These are phyloP conservation scores for Vinca minor DNA, from an alignment of 257 asterid species.

Conservation along the genomic window DNA sequence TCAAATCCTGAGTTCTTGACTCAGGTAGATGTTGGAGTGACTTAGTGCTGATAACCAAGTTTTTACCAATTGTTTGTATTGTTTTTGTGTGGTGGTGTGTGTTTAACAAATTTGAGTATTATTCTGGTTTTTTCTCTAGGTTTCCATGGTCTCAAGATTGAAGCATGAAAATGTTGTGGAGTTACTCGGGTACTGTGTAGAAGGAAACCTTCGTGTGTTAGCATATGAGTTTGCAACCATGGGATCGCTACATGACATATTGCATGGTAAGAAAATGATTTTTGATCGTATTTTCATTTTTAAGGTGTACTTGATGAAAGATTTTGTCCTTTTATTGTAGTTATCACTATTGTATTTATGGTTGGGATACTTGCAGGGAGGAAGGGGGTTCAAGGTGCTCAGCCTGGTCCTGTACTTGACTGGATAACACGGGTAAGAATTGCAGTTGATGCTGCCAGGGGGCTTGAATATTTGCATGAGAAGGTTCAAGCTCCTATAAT, in stretches of 20 bases:
- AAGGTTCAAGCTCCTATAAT: slow-evolving; percentile 68
- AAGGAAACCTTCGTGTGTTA: slow-evolving; percentile 81
- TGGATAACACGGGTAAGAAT: slow-evolving; percentile 94
- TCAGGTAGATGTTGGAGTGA: slow-evolving; percentile 42
- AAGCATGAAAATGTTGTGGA: slow-evolving; percentile 90
- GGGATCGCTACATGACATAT: slow-evolving; percentile 96
- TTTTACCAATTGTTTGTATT: slow-evolving; percentile 3
- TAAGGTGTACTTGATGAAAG: background rate
- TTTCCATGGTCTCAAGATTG: slow-evolving; percentile 86
- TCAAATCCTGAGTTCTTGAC: slow-evolving; percentile 75
- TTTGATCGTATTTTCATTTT: slow-evolving; percentile 11
- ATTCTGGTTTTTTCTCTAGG: slow-evolving; percentile 32
- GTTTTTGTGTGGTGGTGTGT: background rate
- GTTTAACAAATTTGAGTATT: slow-evolving; percentile 9
- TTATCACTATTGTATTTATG: no score
- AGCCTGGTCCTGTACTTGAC: slow-evolving; percentile 97
- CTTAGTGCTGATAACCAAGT: background rate
- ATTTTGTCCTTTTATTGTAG: background rate
- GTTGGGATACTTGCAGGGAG: slow-evolving; percentile 48
- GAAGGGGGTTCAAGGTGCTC: slow-evolving; percentile 98
- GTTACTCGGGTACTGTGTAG: slow-evolving; percentile 87
- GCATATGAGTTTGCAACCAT: slow-evolving; percentile 95
- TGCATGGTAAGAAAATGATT: slow-evolving; percentile 56
- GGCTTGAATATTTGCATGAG: slow-evolving; percentile 95
- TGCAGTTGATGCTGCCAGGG: slow-evolving; percentile 97